phyloP scores from a whole-genome alignment of 2,329 filamentous ascomycete species.

The Myriosclerotinia duriaeana region DNA sequence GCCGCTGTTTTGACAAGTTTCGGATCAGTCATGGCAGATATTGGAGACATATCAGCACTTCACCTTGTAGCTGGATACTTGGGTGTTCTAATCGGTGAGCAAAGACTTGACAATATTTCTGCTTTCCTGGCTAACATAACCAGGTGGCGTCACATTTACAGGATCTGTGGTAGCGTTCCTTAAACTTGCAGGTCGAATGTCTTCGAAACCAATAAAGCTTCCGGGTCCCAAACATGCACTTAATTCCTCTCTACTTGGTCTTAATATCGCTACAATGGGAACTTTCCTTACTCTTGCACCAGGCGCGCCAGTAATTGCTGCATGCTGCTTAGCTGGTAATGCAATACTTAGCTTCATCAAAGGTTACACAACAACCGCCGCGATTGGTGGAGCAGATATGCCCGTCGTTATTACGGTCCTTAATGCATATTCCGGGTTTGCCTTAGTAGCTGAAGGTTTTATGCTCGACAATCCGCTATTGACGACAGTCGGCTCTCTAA shows the following conservation, averaged over 20 bases:
- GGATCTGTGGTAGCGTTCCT: slow-evolving; percentile 87
- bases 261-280: slow-evolving; percentile 80
- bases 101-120: slow-evolving; percentile 30
- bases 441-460: slow-evolving; percentile 84
- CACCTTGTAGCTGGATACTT: slow-evolving; percentile 85
- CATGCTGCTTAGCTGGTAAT: slow-evolving; percentile 73
- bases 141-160: slow-evolving; percentile 80
- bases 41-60: slow-evolving; percentile 69
- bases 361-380: slow-evolving; percentile 82
- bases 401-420: slow-evolving; percentile 87
- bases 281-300: slow-evolving; percentile 80
- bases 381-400: slow-evolving; percentile 93
- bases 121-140: neutral
- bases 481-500: slow-evolving; percentile 81
- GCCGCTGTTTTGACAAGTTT: slow-evolving; percentile 87
- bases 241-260: slow-evolving; percentile 71
- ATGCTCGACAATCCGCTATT: slow-evolving; percentile 87
- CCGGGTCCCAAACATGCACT: slow-evolving; percentile 71
- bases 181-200: slow-evolving; percentile 81
- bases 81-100: slow-evolving; percentile 72
- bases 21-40: slow-evolving; percentile 76
- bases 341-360: slow-evolving; percentile 78
- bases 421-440: slow-evolving; percentile 89
- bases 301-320: slow-evolving; percentile 74
- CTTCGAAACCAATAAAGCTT: slow-evolving; percentile 70